Evolutionary conservation across 176 grass and related monocot species (phyloP).

Genomic region (Cenchrus americanus): DNA sequence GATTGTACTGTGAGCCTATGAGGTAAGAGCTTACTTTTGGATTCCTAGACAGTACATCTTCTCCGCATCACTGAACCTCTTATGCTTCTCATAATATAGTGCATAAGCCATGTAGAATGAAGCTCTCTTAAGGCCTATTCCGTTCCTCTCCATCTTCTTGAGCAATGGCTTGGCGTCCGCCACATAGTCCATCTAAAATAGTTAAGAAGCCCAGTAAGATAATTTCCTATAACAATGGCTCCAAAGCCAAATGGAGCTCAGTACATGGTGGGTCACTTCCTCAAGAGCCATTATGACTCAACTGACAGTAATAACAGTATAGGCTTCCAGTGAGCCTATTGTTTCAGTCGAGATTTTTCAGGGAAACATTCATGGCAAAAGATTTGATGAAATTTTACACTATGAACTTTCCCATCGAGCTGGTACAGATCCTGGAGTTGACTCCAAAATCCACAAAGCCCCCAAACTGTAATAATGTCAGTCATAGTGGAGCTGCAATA

Average conservation of each 20-base stretch:
- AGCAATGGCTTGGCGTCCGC: conserved; percentile 78
- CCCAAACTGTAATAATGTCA: too few species aligned
- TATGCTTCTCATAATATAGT: conserved; percentile 92
- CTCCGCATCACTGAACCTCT: conserved; percentile 61
- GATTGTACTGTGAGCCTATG: background rate
- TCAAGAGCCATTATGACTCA: background rate
- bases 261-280: background rate
- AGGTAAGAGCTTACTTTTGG: conserved; percentile 64
- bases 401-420: background rate
- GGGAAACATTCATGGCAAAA: background rate
- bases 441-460: background rate
- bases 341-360: background rate
- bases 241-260: conserved; percentile 1
- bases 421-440: background rate
- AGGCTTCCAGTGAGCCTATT: background rate
- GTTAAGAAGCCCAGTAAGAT: background rate
- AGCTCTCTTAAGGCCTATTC: conserved; percentile 77
- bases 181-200: conserved; percentile 86
- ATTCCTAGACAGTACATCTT: conserved; percentile 74
- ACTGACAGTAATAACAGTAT: background rate
- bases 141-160: conserved; percentile 80
- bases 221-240: background rate
- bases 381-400: background rate
- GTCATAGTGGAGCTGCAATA: too few species aligned
- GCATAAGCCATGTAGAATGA: conserved; percentile 88